Base-by-base conservation (phyloP, 805 yeast genomes). In the Cephaloascus albidus region DNA sequence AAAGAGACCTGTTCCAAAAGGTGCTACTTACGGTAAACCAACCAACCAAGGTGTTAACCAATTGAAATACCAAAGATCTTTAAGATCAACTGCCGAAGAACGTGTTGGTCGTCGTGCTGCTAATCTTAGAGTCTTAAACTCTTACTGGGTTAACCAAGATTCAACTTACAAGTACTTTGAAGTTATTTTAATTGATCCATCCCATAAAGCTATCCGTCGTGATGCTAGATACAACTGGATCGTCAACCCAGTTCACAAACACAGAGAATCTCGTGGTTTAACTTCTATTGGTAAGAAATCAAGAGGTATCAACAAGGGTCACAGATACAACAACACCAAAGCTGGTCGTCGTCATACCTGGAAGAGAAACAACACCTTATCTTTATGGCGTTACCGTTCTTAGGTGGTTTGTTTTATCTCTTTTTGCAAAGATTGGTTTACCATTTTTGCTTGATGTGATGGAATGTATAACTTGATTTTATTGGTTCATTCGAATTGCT, bases 11-110 rank as follows among this genome's bases (percentile, higher is more conserved):
- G 97, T 84, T 63, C 88, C 94, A 78, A 93, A 93, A 93, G 98
- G 98, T 86, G 97, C 97, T 65, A 93, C 97, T 70, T 90, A 93
- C 83, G 98, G 98, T 86, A 93, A 93, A 85, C 98, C 98, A 83
- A 93, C 98, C 79, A 93, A 93, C 95, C 95, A 87, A 78, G 98
- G 98, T 86, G 93, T 93, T 58, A 81, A 80, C 80, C 97, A 93
- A 74, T 85, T 93, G 78, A 93, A 93, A 79, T 89, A 88, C 95
- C 98, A 93, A 80, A 87, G 90, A 76, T 83, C 96, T 51, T 78
- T 87, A 72, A 87, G 95, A 75, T 79, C 96, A 60, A 89, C 96
- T 61, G 98, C 98, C 63, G 98, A 93, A 79, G 98, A 93, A 81
- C 86, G 97, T 78, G 95, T 90, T 62, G 98, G 96, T 65, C 88